A percentile compares a stretch with the other conserved stretches of the same genome.
Evolutionary conservation across 345 rosid species (phyloP).

Genomic region (Linum tenue): DNA sequence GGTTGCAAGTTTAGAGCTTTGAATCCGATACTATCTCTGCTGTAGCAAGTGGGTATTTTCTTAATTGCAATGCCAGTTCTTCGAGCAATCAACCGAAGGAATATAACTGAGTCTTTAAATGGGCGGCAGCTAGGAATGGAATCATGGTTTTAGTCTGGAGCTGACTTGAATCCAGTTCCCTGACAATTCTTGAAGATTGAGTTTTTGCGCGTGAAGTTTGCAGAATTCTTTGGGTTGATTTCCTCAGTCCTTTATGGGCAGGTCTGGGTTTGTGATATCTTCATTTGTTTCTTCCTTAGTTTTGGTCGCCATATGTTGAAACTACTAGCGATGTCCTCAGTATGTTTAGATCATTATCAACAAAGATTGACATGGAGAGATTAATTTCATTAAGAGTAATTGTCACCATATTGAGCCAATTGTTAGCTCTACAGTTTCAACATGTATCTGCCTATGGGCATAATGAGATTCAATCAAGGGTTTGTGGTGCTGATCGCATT

Average conservation of each 20-base stretch:
- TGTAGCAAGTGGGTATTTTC: not conserved
- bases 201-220: not conserved
- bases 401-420: slow-evolving; percentile 23
- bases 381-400: slow-evolving; percentile 24
- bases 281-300: not conserved
- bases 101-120: slow-evolving; percentile 2
- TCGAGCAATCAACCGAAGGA: slow-evolving; percentile 5
- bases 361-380: slow-evolving; percentile 14
- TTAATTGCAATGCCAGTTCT: not conserved
- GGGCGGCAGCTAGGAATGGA: slow-evolving; percentile 7
- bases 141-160: not conserved
- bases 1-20: not conserved
- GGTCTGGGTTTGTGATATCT: not conserved
- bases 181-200: not conserved
- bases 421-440: slow-evolving; percentile 33
- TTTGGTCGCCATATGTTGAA: slow-evolving; percentile 2
- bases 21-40: slow-evolving; percentile 1
- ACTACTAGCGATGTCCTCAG: slow-evolving; percentile 10
- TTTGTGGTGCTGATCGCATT: slow-evolving; percentile 47
- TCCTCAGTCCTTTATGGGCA: not conserved
- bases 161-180: not conserved
- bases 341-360: not conserved
- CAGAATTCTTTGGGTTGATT: too few relatives aligned
- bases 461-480: slow-evolving; percentile 31
- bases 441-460: slow-evolving; percentile 28